A percentile compares a stretch with the other conserved stretches of the same genome.
phyloP scores from a whole-genome alignment of 2,329 filamentous ascomycete genomes.

The Ophiostoma fasciatum region DNA sequence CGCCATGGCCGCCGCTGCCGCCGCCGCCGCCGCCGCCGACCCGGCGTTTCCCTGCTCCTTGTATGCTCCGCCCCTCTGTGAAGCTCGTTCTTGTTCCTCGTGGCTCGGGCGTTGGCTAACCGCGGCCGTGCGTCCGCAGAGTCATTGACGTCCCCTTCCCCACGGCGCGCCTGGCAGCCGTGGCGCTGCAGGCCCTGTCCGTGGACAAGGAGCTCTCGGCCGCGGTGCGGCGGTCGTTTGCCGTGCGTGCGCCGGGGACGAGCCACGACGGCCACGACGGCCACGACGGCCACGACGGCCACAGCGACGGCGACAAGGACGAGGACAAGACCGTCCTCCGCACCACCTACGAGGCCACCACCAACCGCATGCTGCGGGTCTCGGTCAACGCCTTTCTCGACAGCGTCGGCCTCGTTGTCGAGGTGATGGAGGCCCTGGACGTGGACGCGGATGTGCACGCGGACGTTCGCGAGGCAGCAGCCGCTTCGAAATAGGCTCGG shows the following conservation, averaged over 20 bases:
- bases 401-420: conserved; percentile 66
- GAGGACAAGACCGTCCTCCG: conserved; percentile 37
- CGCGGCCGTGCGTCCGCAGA: too few relatives aligned
- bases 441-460: conserved; percentile 73
- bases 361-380: conserved; percentile 91
- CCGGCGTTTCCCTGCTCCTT: conserved; percentile 46
- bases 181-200: conserved; percentile 59
- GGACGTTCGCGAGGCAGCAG: conserved; percentile 47
- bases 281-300: not conserved
- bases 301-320: not conserved
- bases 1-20: too few relatives aligned
- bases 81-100: too few relatives aligned
- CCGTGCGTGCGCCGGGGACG: conserved; percentile 19
- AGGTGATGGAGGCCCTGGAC: conserved; percentile 84
- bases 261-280: conserved; percentile 8
- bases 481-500: too few relatives aligned
- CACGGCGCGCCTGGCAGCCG: conserved; percentile 58
- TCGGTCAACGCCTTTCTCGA: conserved; percentile 96
- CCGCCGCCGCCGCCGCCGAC: conserved; percentile 21
- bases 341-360: conserved; percentile 72
- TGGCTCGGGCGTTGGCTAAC: too few relatives aligned
- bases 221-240: conserved; percentile 60
- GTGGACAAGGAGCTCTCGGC: conserved; percentile 86
- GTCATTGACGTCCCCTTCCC: conserved; percentile 70
- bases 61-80: conserved; percentile 27